Evolutionary conservation across 2,329 filamentous ascomycete genomes (phyloP), one percentile per base, ranked within the genome.

Genomic region (Penicillium sp.): DNA sequence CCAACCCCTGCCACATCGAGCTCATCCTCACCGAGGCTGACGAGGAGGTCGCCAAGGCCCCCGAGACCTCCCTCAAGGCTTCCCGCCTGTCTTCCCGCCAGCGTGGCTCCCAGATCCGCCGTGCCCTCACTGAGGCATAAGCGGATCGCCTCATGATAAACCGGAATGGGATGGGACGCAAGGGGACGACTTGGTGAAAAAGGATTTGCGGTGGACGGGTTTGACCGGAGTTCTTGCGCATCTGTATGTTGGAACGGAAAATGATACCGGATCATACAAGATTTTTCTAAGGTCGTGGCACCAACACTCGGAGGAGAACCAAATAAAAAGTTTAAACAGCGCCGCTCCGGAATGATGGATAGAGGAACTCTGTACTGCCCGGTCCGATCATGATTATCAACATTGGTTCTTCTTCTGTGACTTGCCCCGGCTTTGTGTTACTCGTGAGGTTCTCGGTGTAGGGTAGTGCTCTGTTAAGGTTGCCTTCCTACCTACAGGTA

Each of bases 1-100:
- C 93, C 73, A 96, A 96, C 89, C 95, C 95, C 73, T 99, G 94
- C 91, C 95, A 99, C 90, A 96, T 99, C 82, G 96, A 99, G 87
- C 86, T 99, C 76, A 99, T 99, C 88, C 88, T 99, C 75, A 96
- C 94, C 78, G 96, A 99, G 88, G 92, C 86, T 76, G 90, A 96
- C 78, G 96, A 99, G 88, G 88, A 90, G 74, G 92, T 99, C 75
- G 87, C 93, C 84, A 99, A 99, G 90, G 88, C 88, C 65, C 85
- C 88, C 72, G 80, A 86, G 55, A 49, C 51, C 66, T 85, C 88
- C 73, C 85, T 83, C 34, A 58, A 51, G 28, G 51, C 53, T 64
- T 75, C 80, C 69, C 90, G 89, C 81, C 86, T 99, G 78, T 90
- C 82, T 86, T 91, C 90, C 76, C 91, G 94, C 86, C 95, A 99